A percentile compares a stretch with the other conserved stretches of the same genome.
These are phyloP conservation scores for Parachaetomium inaequale DNA, from an alignment of 495 filamentous ascomycete species.

Conservation along the genomic window DNA sequence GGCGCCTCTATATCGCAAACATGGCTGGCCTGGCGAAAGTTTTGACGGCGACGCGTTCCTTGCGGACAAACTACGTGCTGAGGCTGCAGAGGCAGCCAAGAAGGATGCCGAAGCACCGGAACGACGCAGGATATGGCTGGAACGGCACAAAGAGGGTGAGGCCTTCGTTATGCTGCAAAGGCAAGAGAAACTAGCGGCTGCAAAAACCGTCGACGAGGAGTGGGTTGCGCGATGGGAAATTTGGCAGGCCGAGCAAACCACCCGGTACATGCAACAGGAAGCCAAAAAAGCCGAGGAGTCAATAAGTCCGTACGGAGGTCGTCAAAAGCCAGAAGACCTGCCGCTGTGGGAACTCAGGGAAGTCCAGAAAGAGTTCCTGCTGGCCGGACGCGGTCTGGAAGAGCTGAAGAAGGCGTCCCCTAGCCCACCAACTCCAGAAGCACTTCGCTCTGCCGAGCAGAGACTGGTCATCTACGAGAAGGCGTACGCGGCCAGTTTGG, in stretches of 20 bases:
- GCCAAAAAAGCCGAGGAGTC: background rate
- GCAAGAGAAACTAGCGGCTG: background rate
- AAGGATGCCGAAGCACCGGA: background rate
- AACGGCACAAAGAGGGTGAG: too few species aligned
- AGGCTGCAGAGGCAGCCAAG: background rate
- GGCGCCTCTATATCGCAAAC: constrained; percentile 13
- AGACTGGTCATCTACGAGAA: background rate
- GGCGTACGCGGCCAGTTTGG: background rate
- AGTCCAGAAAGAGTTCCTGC: background rate
- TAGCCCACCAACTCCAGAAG: background rate
- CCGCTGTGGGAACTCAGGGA: background rate
- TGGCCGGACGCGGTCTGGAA: background rate
- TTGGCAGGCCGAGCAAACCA: background rate
- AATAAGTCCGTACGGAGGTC: background rate
- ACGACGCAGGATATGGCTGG: background rate
- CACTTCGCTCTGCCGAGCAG: background rate
- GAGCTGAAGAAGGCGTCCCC: too few species aligned
- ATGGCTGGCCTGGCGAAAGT: constrained; percentile 19
- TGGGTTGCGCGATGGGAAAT: constrained; percentile 5
- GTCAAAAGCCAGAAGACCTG: background rate
- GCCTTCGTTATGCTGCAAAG: background rate
- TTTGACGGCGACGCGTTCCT: constrained; percentile 20
- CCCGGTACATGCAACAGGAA: too few species aligned
- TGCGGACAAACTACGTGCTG: background rate
- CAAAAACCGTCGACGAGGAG: constrained; percentile 1